Base-by-base conservation (phyloP, 2,329 filamentous ascomycete species). In the Aspergillus niger region DNA sequence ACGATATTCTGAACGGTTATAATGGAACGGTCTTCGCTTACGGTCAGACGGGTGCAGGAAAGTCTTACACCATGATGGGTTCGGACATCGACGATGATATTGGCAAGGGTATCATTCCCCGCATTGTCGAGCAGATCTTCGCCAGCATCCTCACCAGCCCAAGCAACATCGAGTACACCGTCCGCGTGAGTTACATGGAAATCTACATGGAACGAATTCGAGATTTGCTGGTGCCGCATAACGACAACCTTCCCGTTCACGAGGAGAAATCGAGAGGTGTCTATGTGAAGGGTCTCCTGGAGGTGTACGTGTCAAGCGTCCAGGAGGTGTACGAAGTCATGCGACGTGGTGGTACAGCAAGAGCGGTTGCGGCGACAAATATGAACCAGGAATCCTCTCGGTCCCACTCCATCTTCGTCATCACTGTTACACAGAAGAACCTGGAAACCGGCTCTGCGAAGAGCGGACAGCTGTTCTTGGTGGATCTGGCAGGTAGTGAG, bases 201-300 rank as follows among this genome's bases (percentile, higher is more conserved):
- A 98, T 99, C 66, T 99, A 99, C 82, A 99, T 98, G 95, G 95
- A 99, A 81, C 88, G 91, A 69, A 98, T 99, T 76, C 88, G 94
- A 71, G 95, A 99, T 86, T 80, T 99, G 72, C 82, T 99, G 65
- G 88, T 90, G 24, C 95, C 95, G 10, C 90, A 93, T 62, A 97
- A 98, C 78, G 94, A 97, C 80, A 98, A 98, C 74, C 82, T 99
- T 55, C 93, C 94, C 0, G 89, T 98, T n/a, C 95, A 98, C 79
- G 95, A 99, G 73, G 95, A 98, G 79, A 97, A 97, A 84, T 95
- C 90, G 74, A 86, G 91, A 62, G 95, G 95, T 57, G 94, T 98
- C 1, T 98, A 98, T 72, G 95, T 98, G 72, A 98, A 98, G 79
- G 95, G 93, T 2, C 82, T 98, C 63, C 80, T 96, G 61, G 94